Conservation (phyloP, 257 asterid genomes). For the Galeopsis tetrahit region DNA sequence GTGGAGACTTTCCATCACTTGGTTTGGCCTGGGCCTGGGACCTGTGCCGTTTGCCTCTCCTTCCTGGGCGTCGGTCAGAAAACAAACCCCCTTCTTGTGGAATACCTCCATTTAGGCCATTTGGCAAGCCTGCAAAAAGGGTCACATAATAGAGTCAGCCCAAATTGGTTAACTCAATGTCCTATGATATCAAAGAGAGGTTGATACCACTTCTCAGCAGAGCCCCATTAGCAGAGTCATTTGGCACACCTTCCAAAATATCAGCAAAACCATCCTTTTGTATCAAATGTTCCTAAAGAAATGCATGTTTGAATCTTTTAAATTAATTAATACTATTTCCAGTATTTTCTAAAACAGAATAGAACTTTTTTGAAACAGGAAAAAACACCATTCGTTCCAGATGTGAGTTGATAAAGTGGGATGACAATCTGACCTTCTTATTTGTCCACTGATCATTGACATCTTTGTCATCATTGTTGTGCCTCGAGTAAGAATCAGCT, state of each 20-base stretch:
- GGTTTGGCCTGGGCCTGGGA: conserved; percentile 52
- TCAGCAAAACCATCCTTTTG: conserved; percentile 49
- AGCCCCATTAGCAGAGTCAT: conserved; percentile 43
- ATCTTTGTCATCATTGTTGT: conserved; percentile 41
- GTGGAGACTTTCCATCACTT: conserved; percentile 52
- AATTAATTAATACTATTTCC: conserved; percentile 5
- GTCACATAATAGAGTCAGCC: conserved; percentile 28
- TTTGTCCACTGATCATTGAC: conserved; percentile 42
- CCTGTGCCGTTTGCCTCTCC: conserved; percentile 71
- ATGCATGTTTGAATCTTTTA: conserved; percentile 16
- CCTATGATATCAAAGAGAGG: conserved; percentile 18
- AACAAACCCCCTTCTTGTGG: conserved; percentile 51
- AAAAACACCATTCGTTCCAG: conserved; percentile 16
- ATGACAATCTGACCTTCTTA: conserved; percentile 45
- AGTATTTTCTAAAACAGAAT: conserved; percentile 20
- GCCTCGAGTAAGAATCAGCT: conserved; percentile 40
- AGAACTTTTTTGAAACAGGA: conserved; percentile 24
- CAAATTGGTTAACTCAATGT: conserved; percentile 9
- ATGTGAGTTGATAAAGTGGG: background rate
- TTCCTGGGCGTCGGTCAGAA: conserved; percentile 66
- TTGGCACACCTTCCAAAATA: conserved; percentile 41
- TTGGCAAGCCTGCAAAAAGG: conserved; percentile 44
- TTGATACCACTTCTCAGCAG: conserved; percentile 48
- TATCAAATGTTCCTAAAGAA: conserved; percentile 47
- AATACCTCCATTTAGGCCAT: conserved; percentile 59